Percentiles rank a stretch among this genome's conserved stretches.
Evolutionary conservation across 2,329 filamentous ascomycete species (phyloP).

Genomic region (Pseudocercospora ulei): DNA sequence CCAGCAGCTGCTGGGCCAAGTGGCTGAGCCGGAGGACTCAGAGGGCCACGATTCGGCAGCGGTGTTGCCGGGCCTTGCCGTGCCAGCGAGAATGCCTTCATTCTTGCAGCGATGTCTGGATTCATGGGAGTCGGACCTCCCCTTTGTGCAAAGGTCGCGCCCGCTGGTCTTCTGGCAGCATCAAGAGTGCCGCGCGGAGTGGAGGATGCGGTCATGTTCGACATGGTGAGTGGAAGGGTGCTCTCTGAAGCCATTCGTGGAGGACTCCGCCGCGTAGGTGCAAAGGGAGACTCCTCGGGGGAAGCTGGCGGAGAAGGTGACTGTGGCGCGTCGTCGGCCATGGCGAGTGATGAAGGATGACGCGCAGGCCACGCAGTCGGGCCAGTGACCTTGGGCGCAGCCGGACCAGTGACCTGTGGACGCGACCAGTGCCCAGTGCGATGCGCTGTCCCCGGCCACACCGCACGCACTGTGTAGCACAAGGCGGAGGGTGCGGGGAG

Average conservation of each 20-base stretch:
- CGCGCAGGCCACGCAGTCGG: conserved; percentile 1
- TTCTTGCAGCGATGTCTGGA: conserved; percentile 55
- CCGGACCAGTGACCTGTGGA: too few species aligned
- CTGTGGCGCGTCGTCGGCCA: conserved; percentile 17
- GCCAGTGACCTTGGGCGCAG: too few species aligned
- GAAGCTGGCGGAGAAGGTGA: conserved; percentile 27
- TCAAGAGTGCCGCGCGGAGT: conserved; percentile 70
- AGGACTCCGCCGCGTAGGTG: conserved; percentile 12
- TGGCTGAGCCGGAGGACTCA: conserved; percentile 17
- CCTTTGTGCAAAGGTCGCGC: conserved; percentile 38
- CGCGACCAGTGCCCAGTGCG: too few species aligned
- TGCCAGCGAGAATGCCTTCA: conserved; percentile 60
- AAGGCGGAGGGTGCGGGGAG: not conserved
- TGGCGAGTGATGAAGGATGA: conserved; percentile 7
- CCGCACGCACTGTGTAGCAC: conserved; percentile 2
- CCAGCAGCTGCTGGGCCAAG: conserved; percentile 32
- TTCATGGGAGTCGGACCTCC: conserved; percentile 42
- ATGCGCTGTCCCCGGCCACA: too few species aligned
- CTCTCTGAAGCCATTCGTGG: conserved; percentile 23
- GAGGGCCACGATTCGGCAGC: conserved; percentile 20
- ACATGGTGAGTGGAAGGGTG: conserved; percentile 37
- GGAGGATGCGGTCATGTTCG: conserved; percentile 68
- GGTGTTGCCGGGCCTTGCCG: conserved; percentile 47
- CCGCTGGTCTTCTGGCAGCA: conserved; percentile 49
- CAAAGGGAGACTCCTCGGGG: conserved; percentile 24